These are phyloP conservation scores for Microglena sp. DNA, from an alignment of 139 green algal species.

Conservation along the genomic window DNA sequence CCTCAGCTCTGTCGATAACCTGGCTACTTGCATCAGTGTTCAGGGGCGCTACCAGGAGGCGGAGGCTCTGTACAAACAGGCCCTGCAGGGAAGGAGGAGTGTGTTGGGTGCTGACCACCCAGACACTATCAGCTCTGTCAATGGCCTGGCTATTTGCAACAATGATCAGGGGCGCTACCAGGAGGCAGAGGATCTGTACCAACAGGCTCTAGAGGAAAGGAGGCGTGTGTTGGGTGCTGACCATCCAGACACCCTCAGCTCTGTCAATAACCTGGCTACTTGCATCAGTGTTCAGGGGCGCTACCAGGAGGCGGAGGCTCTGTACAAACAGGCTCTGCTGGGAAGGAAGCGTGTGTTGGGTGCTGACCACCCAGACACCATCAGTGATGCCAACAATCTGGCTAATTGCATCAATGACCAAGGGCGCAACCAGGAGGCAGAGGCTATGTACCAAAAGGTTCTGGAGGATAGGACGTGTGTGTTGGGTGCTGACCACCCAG, in stretches of 20 bases:
- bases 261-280: slow-evolving; percentile 4
- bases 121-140: too few species aligned
- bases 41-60: too few species aligned
- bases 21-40: too few species aligned
- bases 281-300: too few species aligned
- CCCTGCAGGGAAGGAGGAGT: too few species aligned
- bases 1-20: too few species aligned
- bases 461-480: background rate
- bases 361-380: slow-evolving; percentile 10
- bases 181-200: too few species aligned
- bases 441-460: slow-evolving; percentile 4
- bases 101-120: too few species aligned
- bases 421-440: background rate
- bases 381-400: slow-evolving; percentile 1
- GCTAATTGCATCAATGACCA: background rate
- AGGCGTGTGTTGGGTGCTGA: slow-evolving; percentile 5
- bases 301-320: slow-evolving; percentile 6
- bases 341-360: slow-evolving; percentile 8
- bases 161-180: too few species aligned
- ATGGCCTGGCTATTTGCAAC: too few species aligned
- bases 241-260: slow-evolving; percentile 3
- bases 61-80: too few species aligned
- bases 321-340: slow-evolving; percentile 15
- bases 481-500: slow-evolving; percentile 14
- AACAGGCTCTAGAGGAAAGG: too few species aligned